phyloP scores from a whole-genome alignment of 495 filamentous ascomycete species.

The Astrothelium macrocarpum region DNA sequence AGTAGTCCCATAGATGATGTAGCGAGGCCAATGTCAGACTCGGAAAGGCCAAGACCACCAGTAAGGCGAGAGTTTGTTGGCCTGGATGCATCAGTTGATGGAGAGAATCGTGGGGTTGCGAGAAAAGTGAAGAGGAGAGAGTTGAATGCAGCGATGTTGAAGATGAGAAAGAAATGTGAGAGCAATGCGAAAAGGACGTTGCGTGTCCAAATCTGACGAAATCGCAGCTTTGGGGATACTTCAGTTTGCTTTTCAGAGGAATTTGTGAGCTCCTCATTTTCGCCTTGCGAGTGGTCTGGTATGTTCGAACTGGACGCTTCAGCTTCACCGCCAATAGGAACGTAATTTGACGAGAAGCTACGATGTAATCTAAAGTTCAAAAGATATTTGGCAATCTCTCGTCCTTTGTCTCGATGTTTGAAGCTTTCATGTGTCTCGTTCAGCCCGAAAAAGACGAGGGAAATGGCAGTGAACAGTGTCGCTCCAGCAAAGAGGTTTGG shows the following conservation, averaged over 20 bases:
- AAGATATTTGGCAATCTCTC: background rate
- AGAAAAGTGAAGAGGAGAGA: slow-evolving; percentile 60
- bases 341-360: background rate
- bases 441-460: slow-evolving; percentile 40
- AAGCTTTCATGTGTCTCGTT: background rate
- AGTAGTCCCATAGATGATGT: background rate
- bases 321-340: background rate
- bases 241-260: slow-evolving; percentile 2
- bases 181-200: slow-evolving; percentile 53
- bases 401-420: background rate
- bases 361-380: background rate
- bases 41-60: background rate
- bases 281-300: background rate
- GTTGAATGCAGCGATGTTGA: slow-evolving; percentile 65
- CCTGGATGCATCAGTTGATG: background rate
- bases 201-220: slow-evolving; percentile 51
- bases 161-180: slow-evolving; percentile 51
- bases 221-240: slow-evolving; percentile 41
- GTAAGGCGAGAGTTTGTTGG: background rate
- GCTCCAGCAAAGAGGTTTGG: slow-evolving; percentile 60
- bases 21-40: background rate
- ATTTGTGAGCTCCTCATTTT: background rate
- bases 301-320: background rate
- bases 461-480: slow-evolving; percentile 47
- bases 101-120: slow-evolving; percentile 42